Evolutionary conservation across 345 rosid genomes (phyloP), one percentile per base, ranked within the genome.

Genomic region (Populus euphratica): DNA sequence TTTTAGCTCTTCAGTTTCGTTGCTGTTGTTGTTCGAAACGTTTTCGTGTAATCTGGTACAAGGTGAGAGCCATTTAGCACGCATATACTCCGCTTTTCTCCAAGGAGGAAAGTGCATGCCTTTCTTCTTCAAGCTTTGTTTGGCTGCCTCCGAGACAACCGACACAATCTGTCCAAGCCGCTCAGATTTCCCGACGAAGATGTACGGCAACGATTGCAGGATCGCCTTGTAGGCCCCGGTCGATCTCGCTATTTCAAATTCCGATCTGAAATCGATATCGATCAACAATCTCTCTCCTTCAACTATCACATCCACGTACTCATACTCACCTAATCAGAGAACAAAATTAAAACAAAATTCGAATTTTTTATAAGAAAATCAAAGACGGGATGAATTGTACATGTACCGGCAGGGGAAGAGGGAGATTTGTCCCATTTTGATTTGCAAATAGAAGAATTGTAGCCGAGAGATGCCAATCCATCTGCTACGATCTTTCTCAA

Each of bases 81-180:
- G 84, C 74, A 96, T 85, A 83, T 96, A 96, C 78, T 89, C 96
- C 1, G 86, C 86, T 85, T 89, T 92, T 76, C 98, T 91, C 98
- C 97, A 96, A 0, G 99, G 97, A 41, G 99, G 91, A 49, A 92
- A 54, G 66, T 85, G 92, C 92, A 96, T 93, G 27, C 94, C 97
- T 70, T 89, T 94, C 88, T 92, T 96, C 91, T 89, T 96, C 86
- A 94, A 64, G 83, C 95, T 89, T 88, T 88, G 92, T 44, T 81
- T 89, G 33, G 93, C 93, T 0, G 96, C 97, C 83, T 96, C 89
- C 33, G 91, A 90, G 41, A 88, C 81, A 20, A 91, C 77, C 21
- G 82, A 41, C 36, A 94, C 85, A 59, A 96, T 90, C 86, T 82
- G 91, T 66, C 87, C 86, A 3, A 94, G 91, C 78, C 98, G 87